Conservation (phyloP, 1,284 basidiomycete genomes). For the Trametes hirsuta region DNA sequence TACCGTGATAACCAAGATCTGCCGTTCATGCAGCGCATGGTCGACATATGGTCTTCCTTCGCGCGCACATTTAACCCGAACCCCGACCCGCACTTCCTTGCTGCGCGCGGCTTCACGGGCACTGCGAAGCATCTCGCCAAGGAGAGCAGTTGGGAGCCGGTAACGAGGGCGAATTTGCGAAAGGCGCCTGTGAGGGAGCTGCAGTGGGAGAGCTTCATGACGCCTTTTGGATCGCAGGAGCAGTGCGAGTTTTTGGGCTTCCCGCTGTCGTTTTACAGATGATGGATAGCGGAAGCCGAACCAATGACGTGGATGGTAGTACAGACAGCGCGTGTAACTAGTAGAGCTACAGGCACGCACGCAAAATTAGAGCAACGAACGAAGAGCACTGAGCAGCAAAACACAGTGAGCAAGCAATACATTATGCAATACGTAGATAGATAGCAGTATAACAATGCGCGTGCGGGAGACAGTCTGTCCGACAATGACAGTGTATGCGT, state of each 20-base stretch:
- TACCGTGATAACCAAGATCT: conserved; percentile 44
- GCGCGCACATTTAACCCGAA: conserved; percentile 46
- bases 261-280: conserved; percentile 28
- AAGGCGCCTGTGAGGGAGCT: conserved; percentile 29
- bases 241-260: conserved; percentile 35
- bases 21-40: conserved; percentile 39
- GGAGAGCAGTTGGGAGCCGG: conserved; percentile 30
- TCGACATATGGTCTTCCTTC: conserved; percentile 45
- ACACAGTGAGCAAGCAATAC: background rate
- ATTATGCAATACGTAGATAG: background rate
- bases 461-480: background rate
- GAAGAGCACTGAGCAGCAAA: no score
- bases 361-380: no score
- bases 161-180: conserved; percentile 27
- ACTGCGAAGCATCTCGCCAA: conserved; percentile 26
- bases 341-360: no score
- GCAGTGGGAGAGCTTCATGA: conserved; percentile 34
- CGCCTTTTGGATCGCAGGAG: conserved; percentile 27
- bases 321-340: no score
- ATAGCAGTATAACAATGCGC: conserved; percentile 1
- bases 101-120: conserved; percentile 35
- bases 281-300: background rate
- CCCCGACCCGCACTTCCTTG: conserved; percentile 39
- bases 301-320: no score
- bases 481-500: background rate